These are phyloP conservation scores for Dissophora ornata DNA, from an alignment of 192 early-diverging fungal genomes.

Conservation along the genomic window DNA sequence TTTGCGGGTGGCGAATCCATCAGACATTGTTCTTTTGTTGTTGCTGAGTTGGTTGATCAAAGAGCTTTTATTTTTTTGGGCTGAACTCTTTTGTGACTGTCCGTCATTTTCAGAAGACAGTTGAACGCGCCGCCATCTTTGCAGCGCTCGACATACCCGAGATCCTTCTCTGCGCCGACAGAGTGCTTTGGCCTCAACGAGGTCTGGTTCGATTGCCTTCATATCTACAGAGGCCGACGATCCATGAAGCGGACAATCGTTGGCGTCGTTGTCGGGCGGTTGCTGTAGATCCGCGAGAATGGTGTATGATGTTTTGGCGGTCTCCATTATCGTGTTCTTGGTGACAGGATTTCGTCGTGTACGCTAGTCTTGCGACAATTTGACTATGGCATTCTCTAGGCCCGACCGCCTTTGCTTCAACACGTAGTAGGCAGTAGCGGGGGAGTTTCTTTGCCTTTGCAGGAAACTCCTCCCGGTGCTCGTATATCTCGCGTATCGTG, in stretches of 20 bases:
- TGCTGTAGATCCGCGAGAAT: background rate
- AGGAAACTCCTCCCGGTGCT: no score
- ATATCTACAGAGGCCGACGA: constrained; percentile 10
- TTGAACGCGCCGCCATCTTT: no score
- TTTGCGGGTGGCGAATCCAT: no score
- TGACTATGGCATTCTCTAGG: background rate
- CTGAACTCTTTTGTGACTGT: no score
- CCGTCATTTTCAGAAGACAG: no score
- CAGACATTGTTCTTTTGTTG: no score
- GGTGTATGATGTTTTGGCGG: background rate
- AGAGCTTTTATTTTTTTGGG: no score
- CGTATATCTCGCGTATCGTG: background rate
- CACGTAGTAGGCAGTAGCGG: background rate
- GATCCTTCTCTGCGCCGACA: no score
- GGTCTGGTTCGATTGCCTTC: constrained; percentile 5
- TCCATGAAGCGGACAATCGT: background rate
- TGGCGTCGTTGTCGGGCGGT: no score
- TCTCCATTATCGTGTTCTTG: background rate
- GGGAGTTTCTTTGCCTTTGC: background rate
- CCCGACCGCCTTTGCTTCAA: background rate
- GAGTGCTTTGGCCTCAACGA: no score
- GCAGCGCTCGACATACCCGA: no score
- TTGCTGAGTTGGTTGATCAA: no score
- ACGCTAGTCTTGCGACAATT: constrained; percentile 6
- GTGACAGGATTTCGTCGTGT: background rate